phyloP scores from a whole-genome alignment of 345 rosid species.

The Brassica rapa region DNA sequence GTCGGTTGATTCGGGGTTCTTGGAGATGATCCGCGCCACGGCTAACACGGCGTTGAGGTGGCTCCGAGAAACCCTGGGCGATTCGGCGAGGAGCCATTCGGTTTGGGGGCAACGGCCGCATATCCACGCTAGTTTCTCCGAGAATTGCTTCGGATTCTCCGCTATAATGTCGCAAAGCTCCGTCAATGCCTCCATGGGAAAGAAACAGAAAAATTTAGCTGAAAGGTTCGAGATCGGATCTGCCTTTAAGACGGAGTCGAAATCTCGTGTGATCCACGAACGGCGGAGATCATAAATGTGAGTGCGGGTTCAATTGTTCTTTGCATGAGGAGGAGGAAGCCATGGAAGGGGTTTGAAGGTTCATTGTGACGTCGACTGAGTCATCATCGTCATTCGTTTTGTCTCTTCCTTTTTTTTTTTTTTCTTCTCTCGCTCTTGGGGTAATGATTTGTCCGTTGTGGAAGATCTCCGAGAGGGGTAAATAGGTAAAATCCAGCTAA shows the following conservation, averaged over 20 bases:
- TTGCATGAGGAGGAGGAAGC: constrained; percentile 17
- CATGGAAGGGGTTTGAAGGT: constrained; percentile 27
- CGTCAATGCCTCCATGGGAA: constrained; percentile 74
- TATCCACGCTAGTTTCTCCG: constrained; percentile 82
- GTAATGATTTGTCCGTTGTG: constrained; percentile 24
- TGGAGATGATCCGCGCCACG: constrained; percentile 74
- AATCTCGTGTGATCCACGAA: constrained; percentile 26
- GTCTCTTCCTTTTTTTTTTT: background rate
- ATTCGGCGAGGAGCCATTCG: constrained; percentile 58
- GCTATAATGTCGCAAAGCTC: constrained; percentile 87
- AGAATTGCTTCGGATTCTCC: constrained; percentile 70
- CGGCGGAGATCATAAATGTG: constrained; percentile 17
- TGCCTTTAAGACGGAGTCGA: constrained; percentile 32
- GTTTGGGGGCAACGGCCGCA: constrained; percentile 91
- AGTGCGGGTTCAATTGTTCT: background rate
- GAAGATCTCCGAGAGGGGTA: background rate
- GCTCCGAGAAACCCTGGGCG: constrained; percentile 74
- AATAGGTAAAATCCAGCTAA: background rate
- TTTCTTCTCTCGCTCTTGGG: background rate
- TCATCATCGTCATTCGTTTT: constrained; percentile 15
- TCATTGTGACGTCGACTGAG: constrained; percentile 22
- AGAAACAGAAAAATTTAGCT: background rate
- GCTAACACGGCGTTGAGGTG: constrained; percentile 93
- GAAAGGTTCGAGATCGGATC: constrained; percentile 26
- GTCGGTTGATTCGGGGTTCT: constrained; percentile 50